Evolutionary conservation across 2,329 filamentous ascomycete species (phyloP), one percentile per base, ranked within the genome.

Genomic region (Stenocarpella maydis): DNA sequence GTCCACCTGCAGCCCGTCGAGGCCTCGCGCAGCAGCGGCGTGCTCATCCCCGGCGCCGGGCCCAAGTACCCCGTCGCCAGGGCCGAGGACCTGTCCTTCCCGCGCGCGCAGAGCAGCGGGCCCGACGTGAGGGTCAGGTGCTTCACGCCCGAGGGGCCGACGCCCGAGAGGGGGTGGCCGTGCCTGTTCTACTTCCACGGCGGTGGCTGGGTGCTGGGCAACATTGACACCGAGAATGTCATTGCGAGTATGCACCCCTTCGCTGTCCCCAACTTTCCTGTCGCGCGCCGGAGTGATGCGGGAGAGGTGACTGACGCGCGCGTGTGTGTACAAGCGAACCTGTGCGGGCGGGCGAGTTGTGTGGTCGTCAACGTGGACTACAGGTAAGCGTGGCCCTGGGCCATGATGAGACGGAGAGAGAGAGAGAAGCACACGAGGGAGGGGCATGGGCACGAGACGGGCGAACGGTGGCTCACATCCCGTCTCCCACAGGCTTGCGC

Each of bases 141-240:
- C 41, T 89, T 88, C 72, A 86, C 82, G 1, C 87, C 87, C 0
- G 74, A 76, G 6, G 84, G 83, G 0, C 71, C 78, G 6, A 78
- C 69, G 14, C 85, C 86, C 0, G 76, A 73, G 0, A 73, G 72
- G 0, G 87, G 87, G 31, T 89, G 86, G 86, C 87, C 87, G 2
- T 81, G 85, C 9, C 82, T 85, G 75, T 72, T 89, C 4, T 90
- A 87, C 74, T 86, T 83, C 73, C 87, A 89, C 72, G 87, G 87
- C 5, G 87, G 87, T 1, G 87, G 87, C 4, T 89, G 86, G 86
- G 86, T 88, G 3, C 73, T 88, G 37, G 87, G 87, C 0, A 86
- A 84, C 54, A 87, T 88, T 52, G 81, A 86, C 70, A 88, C 85
- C 0, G 87, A 89, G 77, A 88, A 89, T 72, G 81, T 82, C 4